Evolutionary conservation across 345 rosid genomes (phyloP).

Genomic region (Populus tremula): DNA sequence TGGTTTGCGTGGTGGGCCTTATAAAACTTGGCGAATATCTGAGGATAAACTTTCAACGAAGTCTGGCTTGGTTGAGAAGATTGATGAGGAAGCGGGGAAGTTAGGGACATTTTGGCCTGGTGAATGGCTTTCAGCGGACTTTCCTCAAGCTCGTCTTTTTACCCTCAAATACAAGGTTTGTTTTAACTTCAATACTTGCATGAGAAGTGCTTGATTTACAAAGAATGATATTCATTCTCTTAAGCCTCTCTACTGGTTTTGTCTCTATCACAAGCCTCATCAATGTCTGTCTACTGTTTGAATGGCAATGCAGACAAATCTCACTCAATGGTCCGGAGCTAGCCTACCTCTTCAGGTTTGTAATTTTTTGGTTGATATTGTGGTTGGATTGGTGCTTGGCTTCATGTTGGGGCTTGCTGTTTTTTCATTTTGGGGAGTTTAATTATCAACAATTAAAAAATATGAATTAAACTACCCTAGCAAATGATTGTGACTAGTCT

Average conservation of each 20-base stretch:
- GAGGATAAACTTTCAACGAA: slow-evolving; percentile 86
- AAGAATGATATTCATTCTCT: neutral
- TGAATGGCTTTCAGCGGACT: slow-evolving; percentile 91
- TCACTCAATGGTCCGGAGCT: slow-evolving; percentile 95
- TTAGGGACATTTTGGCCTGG: slow-evolving; percentile 96
- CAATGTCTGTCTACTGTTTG: slow-evolving; percentile 12
- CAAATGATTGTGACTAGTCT: neutral
- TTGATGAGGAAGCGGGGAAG: slow-evolving; percentile 98
- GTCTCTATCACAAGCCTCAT: neutral
- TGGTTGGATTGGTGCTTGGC: neutral
- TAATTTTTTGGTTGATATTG: neutral
- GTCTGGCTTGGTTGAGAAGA: slow-evolving; percentile 93
- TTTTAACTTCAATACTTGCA: slow-evolving; percentile 16
- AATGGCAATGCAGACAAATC: slow-evolving; percentile 70
- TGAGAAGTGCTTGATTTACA: neutral
- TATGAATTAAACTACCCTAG: neutral
- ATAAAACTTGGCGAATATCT: slow-evolving; percentile 87
- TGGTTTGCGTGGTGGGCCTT: slow-evolving; percentile 96
- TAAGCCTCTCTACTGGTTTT: neutral
- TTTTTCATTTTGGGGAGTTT: neutral
- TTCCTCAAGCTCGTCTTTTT: slow-evolving; percentile 85
- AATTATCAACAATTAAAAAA: neutral
- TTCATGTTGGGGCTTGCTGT: neutral
- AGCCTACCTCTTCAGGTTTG: slow-evolving; percentile 92
- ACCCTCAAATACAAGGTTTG: slow-evolving; percentile 90